Evolutionary conservation across 2,329 filamentous ascomycete genomes (phyloP), one percentile per base, ranked within the genome.

Genomic region (Onygenales sp.): DNA sequence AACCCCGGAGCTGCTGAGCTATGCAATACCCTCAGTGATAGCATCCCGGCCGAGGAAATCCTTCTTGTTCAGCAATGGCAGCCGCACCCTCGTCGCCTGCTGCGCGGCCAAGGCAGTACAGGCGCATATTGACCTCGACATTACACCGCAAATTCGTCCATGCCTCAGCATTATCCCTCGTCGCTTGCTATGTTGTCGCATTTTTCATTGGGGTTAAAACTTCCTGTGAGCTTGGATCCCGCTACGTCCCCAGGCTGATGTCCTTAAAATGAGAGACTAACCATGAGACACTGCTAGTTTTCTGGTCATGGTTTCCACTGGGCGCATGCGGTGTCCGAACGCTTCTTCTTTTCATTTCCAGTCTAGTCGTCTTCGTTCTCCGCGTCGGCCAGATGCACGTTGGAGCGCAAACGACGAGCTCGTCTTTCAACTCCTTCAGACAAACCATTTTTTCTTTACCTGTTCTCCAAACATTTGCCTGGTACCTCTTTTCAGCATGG

Each of bases 221-320:
- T 61, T 85, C 85, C 45, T 78, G 87, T 90, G 69, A 67, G 85
- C 76, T 41, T 48, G 14, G 21, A 5, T 27, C 21, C 21, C 21
- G 21, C 21, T 27, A 27, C 21, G 3, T 5, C 21, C 21, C 21
- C 21, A 27, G 21, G 21, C 21, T 5, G 21, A 43, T 43, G 52
- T 11, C 7, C 45, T 53, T 48, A 13, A 17, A 21, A 17, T 53
- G 32, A 49, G 32, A 31, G 54, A 60, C 52, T 54, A 38, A 38
- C 41, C 2, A 47, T 36, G 35, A 47, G n/a, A 31, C 38, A 3
- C 31, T 27, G 31, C 36, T 46, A 92, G 88, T 83, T 50, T 73
- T 95, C 57, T 95, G 89, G 90, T 77, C 84, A 62, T 92, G 88
- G 86, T 89, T 95, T 60, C 90, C 90, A 27, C 63, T 95, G 41